Evolutionary conservation across 2,329 filamentous ascomycete species (phyloP), one percentile per base, ranked within the genome.

Genomic region (Tolypocladium tropicale): DNA sequence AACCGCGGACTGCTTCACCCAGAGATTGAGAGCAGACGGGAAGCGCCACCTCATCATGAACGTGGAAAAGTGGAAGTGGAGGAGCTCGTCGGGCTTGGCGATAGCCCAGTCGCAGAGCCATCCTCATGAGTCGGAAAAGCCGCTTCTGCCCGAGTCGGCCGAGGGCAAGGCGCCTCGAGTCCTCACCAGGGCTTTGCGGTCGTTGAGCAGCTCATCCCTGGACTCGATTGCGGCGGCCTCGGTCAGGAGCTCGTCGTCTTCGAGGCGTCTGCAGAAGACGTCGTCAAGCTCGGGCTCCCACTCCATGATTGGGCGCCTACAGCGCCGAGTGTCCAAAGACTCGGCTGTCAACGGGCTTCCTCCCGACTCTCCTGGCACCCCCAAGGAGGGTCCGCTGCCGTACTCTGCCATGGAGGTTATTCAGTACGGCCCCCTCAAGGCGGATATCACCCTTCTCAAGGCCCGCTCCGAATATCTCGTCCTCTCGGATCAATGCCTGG

Each of bases 401-500:
- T 70, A 72, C 49, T 60, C 65, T 2, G 61, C 66, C 14, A 74
- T 75, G 70, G 71, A 72, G 39, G 62, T 78, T 21, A 59, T 78
- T 43, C 74, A 74, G 51, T 73, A 73, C 53, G 77, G 77, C 2
- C 67, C 74, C 18, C 68, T 83, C 37, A 80, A 80, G 62, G 67
- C 74, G 1, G 78, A 81, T 56, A 67, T 75, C 5, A 76, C 76
- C 23, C 66, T 79, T 3, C 68, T 79, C 58, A 80, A 79, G 57
- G 68, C 74, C 2, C 76, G 76, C 37, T 69, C 74, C 53, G 76
- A 78, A 55, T 81, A 79, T 58, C 64, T 83, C 12, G 79, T 82
- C 32, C 67, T 81, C 28, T 80, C 80, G 3, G 68, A 78, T 34
- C 72, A 75, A 46, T 76, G 76, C 53, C 64, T 83, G 48, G 64